These are phyloP conservation scores for Entomortierella chlamydospora DNA, from an alignment of 192 early-diverging fungal species.

Conservation along the genomic window DNA sequence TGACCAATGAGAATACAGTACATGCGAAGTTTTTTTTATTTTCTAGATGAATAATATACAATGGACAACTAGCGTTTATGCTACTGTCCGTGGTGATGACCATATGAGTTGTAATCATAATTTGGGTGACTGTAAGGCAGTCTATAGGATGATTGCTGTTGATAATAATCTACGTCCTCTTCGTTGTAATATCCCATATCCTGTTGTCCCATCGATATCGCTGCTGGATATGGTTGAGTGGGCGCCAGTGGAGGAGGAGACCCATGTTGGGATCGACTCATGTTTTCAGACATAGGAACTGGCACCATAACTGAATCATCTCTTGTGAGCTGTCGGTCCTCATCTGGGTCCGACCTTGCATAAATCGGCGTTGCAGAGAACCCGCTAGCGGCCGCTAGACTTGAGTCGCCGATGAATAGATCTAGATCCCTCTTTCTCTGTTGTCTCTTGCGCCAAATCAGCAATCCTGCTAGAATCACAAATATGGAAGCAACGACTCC, in stretches of 20 bases:
- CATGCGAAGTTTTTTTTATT: too few relatives aligned
- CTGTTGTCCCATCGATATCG: background rate
- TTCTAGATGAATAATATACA: background rate
- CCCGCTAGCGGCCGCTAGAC: constrained; percentile 21
- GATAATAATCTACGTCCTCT: background rate
- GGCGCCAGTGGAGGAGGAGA: background rate
- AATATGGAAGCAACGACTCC: constrained; percentile 20
- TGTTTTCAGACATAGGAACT: background rate
- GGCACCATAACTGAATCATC: background rate
- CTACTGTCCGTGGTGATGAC: background rate
- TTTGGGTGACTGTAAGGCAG: background rate
- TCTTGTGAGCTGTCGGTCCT: background rate
- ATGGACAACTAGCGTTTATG: background rate
- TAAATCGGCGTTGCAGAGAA: constrained; percentile 9
- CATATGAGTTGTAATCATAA: constrained; percentile 5
- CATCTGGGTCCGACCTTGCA: constrained; percentile 3
- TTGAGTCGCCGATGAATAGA: background rate
- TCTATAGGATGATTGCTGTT: background rate
- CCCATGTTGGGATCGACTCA: background rate
- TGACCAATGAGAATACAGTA: too few relatives aligned
- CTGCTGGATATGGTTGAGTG: background rate
- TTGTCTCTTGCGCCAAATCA: constrained; percentile 25
- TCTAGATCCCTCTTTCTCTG: constrained; percentile 10
- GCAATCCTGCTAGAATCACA: constrained; percentile 13
- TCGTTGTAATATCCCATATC: background rate